Percentiles rank a stretch among this genome's conserved stretches.
phyloP scores from a whole-genome alignment of 2,329 filamentous ascomycete species.

The Ophiosphaerella korrae region DNA sequence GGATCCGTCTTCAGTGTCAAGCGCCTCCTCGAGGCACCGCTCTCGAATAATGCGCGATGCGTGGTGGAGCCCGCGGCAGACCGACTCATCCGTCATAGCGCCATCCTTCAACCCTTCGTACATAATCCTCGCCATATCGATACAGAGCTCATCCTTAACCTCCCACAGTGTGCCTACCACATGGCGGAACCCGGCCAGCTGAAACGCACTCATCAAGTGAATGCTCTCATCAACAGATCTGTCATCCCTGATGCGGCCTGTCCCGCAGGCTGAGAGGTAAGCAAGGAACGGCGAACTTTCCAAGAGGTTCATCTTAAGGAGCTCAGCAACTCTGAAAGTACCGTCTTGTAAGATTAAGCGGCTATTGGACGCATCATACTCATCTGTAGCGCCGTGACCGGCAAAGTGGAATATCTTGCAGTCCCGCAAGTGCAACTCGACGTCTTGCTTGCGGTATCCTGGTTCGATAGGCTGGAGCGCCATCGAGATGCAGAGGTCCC shows the following conservation, averaged over 20 bases:
- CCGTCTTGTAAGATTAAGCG: no score
- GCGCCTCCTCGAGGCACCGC: no score
- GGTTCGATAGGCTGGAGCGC: no score
- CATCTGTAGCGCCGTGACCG: no score
- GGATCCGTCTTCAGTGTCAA: no score
- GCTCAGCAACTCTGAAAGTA: background rate
- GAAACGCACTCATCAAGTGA: constrained; percentile 47
- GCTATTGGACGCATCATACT: no score
- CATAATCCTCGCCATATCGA: constrained; percentile 34
- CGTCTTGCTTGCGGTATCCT: no score
- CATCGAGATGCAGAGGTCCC: no score
- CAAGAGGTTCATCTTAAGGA: background rate
- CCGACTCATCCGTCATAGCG: constrained; percentile 7
- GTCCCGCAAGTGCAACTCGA: no score
- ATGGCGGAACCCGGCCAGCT: constrained; percentile 32
- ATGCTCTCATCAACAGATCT: constrained; percentile 46
- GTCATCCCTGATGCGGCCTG: constrained; percentile 21
- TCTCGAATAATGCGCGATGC: constrained; percentile 3
- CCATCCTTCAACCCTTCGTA: constrained; percentile 26
- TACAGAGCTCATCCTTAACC: constrained; percentile 39
- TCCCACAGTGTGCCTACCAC: constrained; percentile 52
- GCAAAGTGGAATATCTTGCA: no score
- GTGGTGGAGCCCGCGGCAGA: constrained; percentile 10
- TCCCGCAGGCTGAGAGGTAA: constrained; percentile 18
- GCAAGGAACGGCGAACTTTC: background rate